Percentiles rank a stretch among this genome's conserved stretches.
Conservation (phyloP, 768 basidiomycete species). For the Pilatotrama ljubarskyi region DNA sequence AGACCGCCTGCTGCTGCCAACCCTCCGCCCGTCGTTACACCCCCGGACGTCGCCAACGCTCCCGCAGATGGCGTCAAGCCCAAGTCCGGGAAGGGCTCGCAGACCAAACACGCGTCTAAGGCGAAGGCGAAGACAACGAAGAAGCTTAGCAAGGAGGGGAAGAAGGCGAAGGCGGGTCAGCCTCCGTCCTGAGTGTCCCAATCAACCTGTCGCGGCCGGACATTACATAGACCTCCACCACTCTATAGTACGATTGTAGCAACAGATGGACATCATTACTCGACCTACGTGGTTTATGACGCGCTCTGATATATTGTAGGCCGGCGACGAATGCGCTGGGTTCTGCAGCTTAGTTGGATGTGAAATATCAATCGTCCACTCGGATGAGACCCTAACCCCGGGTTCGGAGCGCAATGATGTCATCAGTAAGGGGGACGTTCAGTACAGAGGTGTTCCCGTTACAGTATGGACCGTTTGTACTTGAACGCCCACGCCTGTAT, state of each 20-base stretch:
- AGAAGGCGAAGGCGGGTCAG: neutral
- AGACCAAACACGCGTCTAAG: slow-evolving; percentile 11
- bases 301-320: too few species aligned
- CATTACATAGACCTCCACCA: slow-evolving; percentile 2
- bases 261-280: neutral
- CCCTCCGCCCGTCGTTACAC: neutral
- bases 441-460: too few species aligned
- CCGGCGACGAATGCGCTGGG: too few species aligned
- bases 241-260: slow-evolving; percentile 5
- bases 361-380: too few species aligned
- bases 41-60: neutral
- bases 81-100: neutral
- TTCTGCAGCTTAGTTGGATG: too few species aligned
- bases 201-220: neutral
- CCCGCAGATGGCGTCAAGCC: neutral
- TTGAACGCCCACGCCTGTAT: too few species aligned
- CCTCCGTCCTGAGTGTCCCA: neutral
- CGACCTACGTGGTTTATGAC: too few species aligned
- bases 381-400: too few species aligned
- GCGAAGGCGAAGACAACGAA: neutral
- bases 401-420: too few species aligned
- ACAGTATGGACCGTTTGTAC: too few species aligned
- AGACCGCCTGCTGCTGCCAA: neutral
- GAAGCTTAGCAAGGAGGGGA: slow-evolving; percentile 6
- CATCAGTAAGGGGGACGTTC: too few species aligned